phyloP scores from a whole-genome alignment of 1,284 basidiomycete species.

The Pulveroboletus sp. region DNA sequence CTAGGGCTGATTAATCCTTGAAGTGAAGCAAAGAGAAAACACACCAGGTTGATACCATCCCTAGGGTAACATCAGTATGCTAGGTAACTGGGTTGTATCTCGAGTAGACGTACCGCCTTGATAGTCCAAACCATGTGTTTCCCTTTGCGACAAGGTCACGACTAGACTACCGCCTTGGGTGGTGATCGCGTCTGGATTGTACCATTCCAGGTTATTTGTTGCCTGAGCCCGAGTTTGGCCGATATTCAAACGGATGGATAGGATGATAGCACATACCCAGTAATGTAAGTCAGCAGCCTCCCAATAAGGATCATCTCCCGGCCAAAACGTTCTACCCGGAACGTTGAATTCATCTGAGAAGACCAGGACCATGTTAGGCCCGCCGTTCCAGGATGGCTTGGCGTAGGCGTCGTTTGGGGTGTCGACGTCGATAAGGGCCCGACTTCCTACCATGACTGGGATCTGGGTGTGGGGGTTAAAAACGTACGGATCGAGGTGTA shows the following conservation, averaged over 20 bases:
- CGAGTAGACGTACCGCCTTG: slow-evolving; percentile 41
- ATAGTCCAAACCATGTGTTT: slow-evolving; percentile 60
- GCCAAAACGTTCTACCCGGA: slow-evolving; percentile 69
- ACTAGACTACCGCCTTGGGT: slow-evolving; percentile 64
- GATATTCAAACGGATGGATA: slow-evolving; percentile 36
- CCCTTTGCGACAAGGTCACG: slow-evolving; percentile 55
- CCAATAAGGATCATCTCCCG: slow-evolving; percentile 71
- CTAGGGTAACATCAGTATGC: slow-evolving; percentile 26
- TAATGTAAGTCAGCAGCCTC: slow-evolving; percentile 63
- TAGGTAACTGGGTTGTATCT: not conserved
- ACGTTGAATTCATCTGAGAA: slow-evolving; percentile 82
- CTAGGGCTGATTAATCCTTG: slow-evolving; percentile 26
- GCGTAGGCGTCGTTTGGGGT: slow-evolving; percentile 55
- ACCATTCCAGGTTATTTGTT: slow-evolving; percentile 62
- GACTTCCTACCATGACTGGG: slow-evolving; percentile 49
- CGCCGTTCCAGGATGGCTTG: slow-evolving; percentile 47
- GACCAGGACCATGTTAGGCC: slow-evolving; percentile 50
- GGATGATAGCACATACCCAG: slow-evolving; percentile 40
- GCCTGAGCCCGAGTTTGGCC: slow-evolving; percentile 36
- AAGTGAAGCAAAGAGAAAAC: not conserved
- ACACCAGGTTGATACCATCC: slow-evolving; percentile 36
- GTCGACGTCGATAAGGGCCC: slow-evolving; percentile 61
- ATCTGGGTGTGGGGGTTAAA: slow-evolving; percentile 38
- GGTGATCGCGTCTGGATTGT: slow-evolving; percentile 61
- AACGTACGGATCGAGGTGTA: slow-evolving; percentile 22